Evolutionary conservation across 108 stramenopile genomes (phyloP).

Genomic region (Cyclotella kingstonii): DNA sequence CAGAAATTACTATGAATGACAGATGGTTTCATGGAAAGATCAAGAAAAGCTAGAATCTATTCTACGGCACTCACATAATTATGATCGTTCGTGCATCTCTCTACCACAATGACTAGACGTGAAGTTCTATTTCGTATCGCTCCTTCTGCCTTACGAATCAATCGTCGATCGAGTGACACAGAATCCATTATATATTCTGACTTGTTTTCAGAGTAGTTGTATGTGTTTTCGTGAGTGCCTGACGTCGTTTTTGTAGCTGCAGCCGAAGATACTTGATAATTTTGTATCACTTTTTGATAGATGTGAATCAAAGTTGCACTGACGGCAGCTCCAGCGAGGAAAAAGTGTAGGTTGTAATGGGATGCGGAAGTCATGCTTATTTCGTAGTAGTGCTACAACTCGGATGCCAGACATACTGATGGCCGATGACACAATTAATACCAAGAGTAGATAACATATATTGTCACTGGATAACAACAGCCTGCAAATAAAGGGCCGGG

Average conservation of each 20-base stretch:
- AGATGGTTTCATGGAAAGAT: too few relatives aligned
- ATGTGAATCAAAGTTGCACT: slow-evolving; percentile 15
- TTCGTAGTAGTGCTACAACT: not conserved
- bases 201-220: not conserved
- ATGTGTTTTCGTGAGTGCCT: not conserved
- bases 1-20: too few relatives aligned
- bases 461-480: too few relatives aligned
- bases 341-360: slow-evolving; percentile 4
- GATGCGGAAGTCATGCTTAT: slow-evolving; percentile 8
- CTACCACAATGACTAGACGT: slow-evolving; percentile 72
- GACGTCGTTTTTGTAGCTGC: too few relatives aligned
- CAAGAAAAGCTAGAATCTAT: too few relatives aligned
- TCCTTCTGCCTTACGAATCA: slow-evolving; percentile 84
- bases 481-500: too few relatives aligned
- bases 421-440: not conserved
- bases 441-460: too few relatives aligned
- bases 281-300: slow-evolving; percentile 10
- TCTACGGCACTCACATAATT: slow-evolving; percentile 58
- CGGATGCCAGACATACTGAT: not conserved
- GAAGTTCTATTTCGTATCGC: slow-evolving; percentile 75
- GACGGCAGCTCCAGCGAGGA: slow-evolving; percentile 26
- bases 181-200: slow-evolving; percentile 51
- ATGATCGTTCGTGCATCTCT: slow-evolving; percentile 86
- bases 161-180: slow-evolving; percentile 65
- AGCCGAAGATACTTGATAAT: too few relatives aligned